Evolutionary conservation across 441 rosid genomes (phyloP), one percentile per base, ranked within the genome.

Genomic region (Erysimum cheiri): DNA sequence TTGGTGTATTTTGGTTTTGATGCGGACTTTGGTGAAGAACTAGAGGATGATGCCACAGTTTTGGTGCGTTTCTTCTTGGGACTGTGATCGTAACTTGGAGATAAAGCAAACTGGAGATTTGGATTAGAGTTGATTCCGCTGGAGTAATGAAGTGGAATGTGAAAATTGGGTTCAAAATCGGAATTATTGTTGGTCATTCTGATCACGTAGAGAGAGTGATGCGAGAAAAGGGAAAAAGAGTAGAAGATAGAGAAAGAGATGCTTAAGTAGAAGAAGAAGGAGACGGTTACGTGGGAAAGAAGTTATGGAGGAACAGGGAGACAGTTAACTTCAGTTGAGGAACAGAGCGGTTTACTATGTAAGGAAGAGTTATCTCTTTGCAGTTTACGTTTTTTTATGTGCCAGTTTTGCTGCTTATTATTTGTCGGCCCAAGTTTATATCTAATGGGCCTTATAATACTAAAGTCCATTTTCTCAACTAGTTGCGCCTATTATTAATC

Each of bases 1-100:
- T 77, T 89, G 8, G 74, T 29, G 69, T 61, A 53, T 52, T 78
- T 86, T 2, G 80, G 85, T 73, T 69, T 81, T 35, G 82, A 62
- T n/a, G 67, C 43, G 28, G 35, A 60, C 22, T 52, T 32, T 33
- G 61, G 72, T 33, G 76, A 44, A 66, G 63, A 36, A 64, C 32
- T 26, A 28, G 80, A 53, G 6, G 73, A 29, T 31, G 54, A 66
- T 13, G 68, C 64, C 35, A 54, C 36, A 13, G 80, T 59, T 59
- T 76, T 86, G 41, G 88, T 64, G 3, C 94, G 80, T 75, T 84
- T 94, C 74, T 81, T 92, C 5, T 81, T 76, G 0, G 81, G 85
- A 55, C 86, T 85, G 4, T 72, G 80, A 13, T 70, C 60, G 61
- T 56, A 70, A 53, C 73, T 61, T 49, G 66, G 61, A 41, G 64